phyloP scores from a whole-genome alignment of 2,329 filamentous ascomycete genomes.

The Ceratocystis lukuohia region DNA sequence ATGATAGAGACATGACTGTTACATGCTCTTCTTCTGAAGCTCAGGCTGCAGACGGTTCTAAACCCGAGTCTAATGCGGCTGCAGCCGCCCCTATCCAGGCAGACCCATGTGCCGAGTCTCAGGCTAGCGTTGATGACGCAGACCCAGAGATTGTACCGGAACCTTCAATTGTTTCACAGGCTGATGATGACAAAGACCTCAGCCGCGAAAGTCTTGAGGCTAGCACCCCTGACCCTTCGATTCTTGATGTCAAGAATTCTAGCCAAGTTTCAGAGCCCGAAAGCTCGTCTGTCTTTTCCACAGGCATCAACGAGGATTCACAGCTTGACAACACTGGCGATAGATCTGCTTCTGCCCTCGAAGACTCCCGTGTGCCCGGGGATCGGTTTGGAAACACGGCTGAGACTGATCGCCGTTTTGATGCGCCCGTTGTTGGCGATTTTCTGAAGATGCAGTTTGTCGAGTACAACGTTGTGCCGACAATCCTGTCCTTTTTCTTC shows the following conservation, averaged over 20 bases:
- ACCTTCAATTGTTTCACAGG: slow-evolving; percentile 19
- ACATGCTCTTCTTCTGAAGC: neutral
- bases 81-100: neutral
- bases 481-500: slow-evolving; percentile 97
- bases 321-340: slow-evolving; percentile 6
- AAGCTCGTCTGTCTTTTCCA: slow-evolving; percentile 19
- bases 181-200: slow-evolving; percentile 17
- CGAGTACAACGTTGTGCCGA: slow-evolving; percentile 84
- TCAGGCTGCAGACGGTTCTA: too few relatives aligned
- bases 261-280: slow-evolving; percentile 19
- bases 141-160: slow-evolving; percentile 18
- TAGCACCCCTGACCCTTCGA: slow-evolving; percentile 14
- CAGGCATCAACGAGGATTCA: slow-evolving; percentile 16
- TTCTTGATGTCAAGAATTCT: slow-evolving; percentile 18
- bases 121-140: neutral
- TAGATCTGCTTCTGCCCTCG: slow-evolving; percentile 7
- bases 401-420: neutral
- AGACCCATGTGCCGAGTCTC: neutral
- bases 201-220: slow-evolving; percentile 16
- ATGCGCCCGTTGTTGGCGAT: slow-evolving; percentile 65
- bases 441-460: slow-evolving; percentile 94
- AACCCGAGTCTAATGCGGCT: too few relatives aligned
- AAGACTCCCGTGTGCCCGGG: neutral
- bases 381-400: neutral
- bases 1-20: neutral